Percentiles rank a stretch among this genome's conserved stretches.
phyloP scores from a whole-genome alignment of 805 yeast genomes.

The Wickerhamomyces ciferrii region DNA sequence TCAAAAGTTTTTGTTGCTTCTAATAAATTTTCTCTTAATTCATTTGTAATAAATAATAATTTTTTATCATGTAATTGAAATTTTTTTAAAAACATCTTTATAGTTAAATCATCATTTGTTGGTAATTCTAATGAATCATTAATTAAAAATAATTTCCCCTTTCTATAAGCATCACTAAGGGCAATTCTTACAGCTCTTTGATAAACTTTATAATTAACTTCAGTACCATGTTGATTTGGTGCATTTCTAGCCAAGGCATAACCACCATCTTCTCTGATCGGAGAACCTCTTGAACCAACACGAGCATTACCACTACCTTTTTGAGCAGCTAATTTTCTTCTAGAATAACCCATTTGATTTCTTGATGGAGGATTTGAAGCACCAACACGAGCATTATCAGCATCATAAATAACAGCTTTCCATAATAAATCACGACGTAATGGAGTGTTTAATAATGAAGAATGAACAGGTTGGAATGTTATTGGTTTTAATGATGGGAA shows the following conservation, averaged over 20 bases:
- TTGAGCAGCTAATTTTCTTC: conserved; percentile 79
- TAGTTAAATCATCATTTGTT: conserved; percentile 37
- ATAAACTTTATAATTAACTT: conserved; percentile 69
- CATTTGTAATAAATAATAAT: conserved; percentile 64
- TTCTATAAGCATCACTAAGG: conserved; percentile 71
- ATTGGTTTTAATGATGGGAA: conserved; percentile 93
- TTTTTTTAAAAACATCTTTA: conserved; percentile 41
- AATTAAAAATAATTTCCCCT: conserved; percentile 65
- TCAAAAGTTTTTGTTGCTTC: conserved; percentile 49
- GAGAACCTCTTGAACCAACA: conserved; percentile 94
- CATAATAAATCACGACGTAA: conserved; percentile 88
- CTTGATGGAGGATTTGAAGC: conserved; percentile 84
- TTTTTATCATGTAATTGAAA: conserved; percentile 47
- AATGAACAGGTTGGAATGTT: conserved; percentile 68
- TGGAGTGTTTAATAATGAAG: conserved; percentile 65
- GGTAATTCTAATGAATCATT: conserved; percentile 38
- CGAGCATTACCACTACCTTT: conserved; percentile 96
- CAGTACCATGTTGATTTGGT: conserved; percentile 83
- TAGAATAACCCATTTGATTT: conserved; percentile 78
- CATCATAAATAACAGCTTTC: conserved; percentile 91
- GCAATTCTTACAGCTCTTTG: conserved; percentile 76
- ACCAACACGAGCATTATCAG: conserved; percentile 85
- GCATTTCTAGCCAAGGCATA: conserved; percentile 86
- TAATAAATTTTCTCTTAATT: conserved; percentile 52
- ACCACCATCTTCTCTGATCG: conserved; percentile 85